A percentile compares a stretch with the other conserved stretches of the same genome.
phyloP scores from a whole-genome alignment of 106 monocot genomes.

The Cymbidium sinense region DNA sequence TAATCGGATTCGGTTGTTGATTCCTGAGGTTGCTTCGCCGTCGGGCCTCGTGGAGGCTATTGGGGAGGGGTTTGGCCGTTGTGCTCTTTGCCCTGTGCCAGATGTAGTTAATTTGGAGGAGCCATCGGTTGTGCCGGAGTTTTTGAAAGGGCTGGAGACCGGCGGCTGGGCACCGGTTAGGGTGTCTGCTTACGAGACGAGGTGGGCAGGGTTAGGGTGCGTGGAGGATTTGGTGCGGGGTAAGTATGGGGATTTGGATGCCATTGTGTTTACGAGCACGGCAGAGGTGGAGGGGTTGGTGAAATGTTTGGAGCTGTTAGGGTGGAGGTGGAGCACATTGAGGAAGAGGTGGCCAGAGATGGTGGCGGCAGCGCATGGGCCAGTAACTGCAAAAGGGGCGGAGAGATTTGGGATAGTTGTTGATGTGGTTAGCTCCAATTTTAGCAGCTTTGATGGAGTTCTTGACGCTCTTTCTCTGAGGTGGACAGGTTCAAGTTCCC shows the following conservation, averaged over 20 bases:
- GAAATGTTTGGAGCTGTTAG: constrained; percentile 31
- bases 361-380: constrained; percentile 51
- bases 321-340: constrained; percentile 37
- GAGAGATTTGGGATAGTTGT: constrained; percentile 36
- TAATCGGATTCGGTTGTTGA: constrained; percentile 17
- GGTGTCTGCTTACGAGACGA: constrained; percentile 47
- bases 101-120: constrained; percentile 34
- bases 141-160: constrained; percentile 23
- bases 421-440: constrained; percentile 38
- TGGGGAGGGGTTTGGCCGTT: constrained; percentile 31
- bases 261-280: constrained; percentile 55
- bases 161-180: constrained; percentile 25
- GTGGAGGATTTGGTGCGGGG: constrained; percentile 23
- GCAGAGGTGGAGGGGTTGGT: constrained; percentile 57
- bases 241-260: constrained; percentile 17
- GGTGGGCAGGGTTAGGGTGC: constrained; percentile 40
- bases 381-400: constrained; percentile 46
- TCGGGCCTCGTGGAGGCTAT: constrained; percentile 35
- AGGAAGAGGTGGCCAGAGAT: constrained; percentile 33
- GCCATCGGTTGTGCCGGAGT: constrained; percentile 51
- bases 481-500: constrained; percentile 11
- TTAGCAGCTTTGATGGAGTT: constrained; percentile 44
- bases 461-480: constrained; percentile 27
- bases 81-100: constrained; percentile 43
- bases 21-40: constrained; percentile 39